Percentiles rank a stretch among this genome's conserved stretches.
These are phyloP conservation scores for Eragrostis tef DNA, from an alignment of 202 grass and related monocot genomes.

Conservation along the genomic window DNA sequence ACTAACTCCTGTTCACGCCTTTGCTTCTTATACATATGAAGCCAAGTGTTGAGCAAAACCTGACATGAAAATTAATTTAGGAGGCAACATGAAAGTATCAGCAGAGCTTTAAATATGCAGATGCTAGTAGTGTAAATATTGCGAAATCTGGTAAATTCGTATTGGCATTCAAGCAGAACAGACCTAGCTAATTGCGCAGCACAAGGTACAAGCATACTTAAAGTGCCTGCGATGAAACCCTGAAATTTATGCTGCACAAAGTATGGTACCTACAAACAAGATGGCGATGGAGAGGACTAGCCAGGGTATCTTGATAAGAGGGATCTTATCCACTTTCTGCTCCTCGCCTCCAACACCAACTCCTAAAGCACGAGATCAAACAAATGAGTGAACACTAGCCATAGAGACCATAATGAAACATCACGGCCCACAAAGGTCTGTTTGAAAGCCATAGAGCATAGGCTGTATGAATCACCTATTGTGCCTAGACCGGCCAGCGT, in stretches of 20 bases:
- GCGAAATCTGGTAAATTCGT: not conserved
- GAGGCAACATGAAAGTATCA: slow-evolving; percentile 7
- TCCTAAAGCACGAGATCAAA: slow-evolving; percentile 61
- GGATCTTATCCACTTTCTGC: slow-evolving; percentile 76
- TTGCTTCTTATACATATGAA: slow-evolving; percentile 91
- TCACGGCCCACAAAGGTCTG: not conserved
- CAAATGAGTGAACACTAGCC: slow-evolving; percentile 12
- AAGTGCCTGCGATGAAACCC: not conserved
- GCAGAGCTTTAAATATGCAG: slow-evolving; percentile 14
- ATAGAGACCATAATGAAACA: not conserved
- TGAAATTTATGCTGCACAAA: slow-evolving; percentile 50
- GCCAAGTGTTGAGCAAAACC: slow-evolving; percentile 85
- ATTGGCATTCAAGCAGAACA: not conserved
- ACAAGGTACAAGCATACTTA: not conserved
- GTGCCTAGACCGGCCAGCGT: slow-evolving; percentile 85
- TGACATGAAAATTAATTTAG: slow-evolving; percentile 43
- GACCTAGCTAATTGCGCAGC: not conserved
- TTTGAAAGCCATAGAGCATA: slow-evolving; percentile 1
- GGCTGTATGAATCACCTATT: slow-evolving; percentile 62
- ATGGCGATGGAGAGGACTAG: slow-evolving; percentile 70
- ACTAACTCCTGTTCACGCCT: slow-evolving; percentile 90
- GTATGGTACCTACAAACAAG: slow-evolving; percentile 99
- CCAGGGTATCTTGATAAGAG: slow-evolving; percentile 84
- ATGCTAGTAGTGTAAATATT: slow-evolving; percentile 4
- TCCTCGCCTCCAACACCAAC: slow-evolving; percentile 95